Conservation (phyloP, 257 asterid species). For the Plantago elongata region DNA sequence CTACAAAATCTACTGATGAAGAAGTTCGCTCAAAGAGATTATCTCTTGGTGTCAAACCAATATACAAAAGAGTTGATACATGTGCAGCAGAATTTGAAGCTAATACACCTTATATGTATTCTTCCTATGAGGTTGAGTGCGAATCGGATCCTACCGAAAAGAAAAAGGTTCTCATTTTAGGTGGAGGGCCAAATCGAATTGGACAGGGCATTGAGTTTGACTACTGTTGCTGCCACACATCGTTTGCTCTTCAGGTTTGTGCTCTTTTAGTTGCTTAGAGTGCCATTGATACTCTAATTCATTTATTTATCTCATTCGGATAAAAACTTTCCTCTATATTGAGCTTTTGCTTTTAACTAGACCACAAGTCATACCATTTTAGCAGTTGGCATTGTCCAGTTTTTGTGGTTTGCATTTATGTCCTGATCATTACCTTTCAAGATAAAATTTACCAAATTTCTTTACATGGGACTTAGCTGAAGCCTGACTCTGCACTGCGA, state of each 20-base stretch:
- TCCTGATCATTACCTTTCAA: too few species aligned
- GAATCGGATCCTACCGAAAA: slow-evolving; percentile 76
- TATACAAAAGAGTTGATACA: slow-evolving; percentile 90
- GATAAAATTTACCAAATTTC: too few species aligned
- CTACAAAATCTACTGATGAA: slow-evolving; percentile 63
- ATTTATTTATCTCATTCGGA: too few species aligned
- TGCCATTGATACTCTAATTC: not conserved
- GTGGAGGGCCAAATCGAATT: slow-evolving; percentile 98
- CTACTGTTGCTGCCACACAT: slow-evolving; percentile 95
- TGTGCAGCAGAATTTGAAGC: slow-evolving; percentile 99
- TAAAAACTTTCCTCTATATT: too few species aligned
- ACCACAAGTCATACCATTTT: too few species aligned
- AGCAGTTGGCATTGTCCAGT: too few species aligned
- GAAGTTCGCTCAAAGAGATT: slow-evolving; percentile 76
- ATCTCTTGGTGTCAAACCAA: slow-evolving; percentile 78
- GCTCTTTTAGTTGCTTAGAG: slow-evolving; percentile 22
- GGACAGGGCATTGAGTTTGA: slow-evolving; percentile 99
- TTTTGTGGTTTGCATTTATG: too few species aligned
- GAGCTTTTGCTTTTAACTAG: not conserved
- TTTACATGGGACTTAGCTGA: too few species aligned
- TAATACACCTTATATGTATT: slow-evolving; percentile 94
- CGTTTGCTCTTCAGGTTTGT: slow-evolving; percentile 86
- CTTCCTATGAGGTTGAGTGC: slow-evolving; percentile 83
- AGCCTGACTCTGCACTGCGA: too few species aligned
- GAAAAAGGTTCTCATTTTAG: slow-evolving; percentile 85